phyloP scores from a whole-genome alignment of 169 alveolate genomes.

The Plasmodium knowlesi region DNA sequence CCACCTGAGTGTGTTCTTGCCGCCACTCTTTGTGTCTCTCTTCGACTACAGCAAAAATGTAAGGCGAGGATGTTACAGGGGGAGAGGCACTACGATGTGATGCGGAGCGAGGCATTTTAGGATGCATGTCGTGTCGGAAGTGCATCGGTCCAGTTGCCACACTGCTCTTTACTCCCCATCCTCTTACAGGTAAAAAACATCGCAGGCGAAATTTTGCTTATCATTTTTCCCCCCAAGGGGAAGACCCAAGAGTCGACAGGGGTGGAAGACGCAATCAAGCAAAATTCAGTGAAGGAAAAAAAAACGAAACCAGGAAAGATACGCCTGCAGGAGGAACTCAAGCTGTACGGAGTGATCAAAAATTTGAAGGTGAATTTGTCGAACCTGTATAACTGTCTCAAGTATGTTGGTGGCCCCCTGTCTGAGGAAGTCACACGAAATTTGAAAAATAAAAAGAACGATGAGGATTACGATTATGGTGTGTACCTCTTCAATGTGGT shows the following conservation, averaged over 20 bases:
- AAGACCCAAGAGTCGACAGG: not conserved
- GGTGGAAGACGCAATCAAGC: not conserved
- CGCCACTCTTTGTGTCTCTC: conserved; percentile 48
- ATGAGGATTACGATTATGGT: conserved; percentile 30
- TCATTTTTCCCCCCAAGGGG: not conserved
- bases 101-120: no score
- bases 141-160: not conserved
- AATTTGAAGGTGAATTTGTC: conserved; percentile 29
- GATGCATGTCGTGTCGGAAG: no score
- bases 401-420: conserved; percentile 34
- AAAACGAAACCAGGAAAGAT: not conserved
- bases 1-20: conserved; percentile 34
- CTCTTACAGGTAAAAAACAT: not conserved
- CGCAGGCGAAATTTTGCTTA: not conserved
- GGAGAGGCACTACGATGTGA: no score
- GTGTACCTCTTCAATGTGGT: conserved; percentile 46
- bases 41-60: conserved; percentile 58
- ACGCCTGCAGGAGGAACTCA: not conserved
- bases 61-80: not conserved
- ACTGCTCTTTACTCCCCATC: not conserved
- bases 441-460: conserved; percentile 5
- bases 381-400: conserved; percentile 44
- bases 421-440: conserved; percentile 7
- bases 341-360: conserved; percentile 24
- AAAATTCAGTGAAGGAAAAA: conserved; percentile 16